Percentiles rank a stretch among this genome's conserved stretches.
phyloP scores from a whole-genome alignment of 768 basidiomycete species.

The Chalciporus chontae region DNA sequence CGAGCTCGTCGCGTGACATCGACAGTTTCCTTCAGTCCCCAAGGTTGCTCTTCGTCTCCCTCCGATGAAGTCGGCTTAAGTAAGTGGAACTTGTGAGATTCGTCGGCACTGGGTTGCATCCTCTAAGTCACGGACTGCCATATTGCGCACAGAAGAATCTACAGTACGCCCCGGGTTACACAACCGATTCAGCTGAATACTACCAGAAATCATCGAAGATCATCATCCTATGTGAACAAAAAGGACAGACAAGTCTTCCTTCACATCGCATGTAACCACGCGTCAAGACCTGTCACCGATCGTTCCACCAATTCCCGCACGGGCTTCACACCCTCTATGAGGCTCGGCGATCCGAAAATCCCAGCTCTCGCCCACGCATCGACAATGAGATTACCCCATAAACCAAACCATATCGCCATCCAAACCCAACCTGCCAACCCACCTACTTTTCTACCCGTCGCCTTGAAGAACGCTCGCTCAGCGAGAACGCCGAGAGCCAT shows the following conservation, averaged over 20 bases:
- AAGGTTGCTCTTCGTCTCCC: no score
- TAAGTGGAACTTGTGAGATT: no score
- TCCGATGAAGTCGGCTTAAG: no score
- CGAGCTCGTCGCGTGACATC: no score
- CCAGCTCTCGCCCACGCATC: slow-evolving; percentile 19
- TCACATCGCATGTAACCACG: slow-evolving; percentile 9
- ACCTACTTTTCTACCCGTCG: slow-evolving; percentile 25
- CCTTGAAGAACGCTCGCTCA: slow-evolving; percentile 32
- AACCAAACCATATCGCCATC: slow-evolving; percentile 26
- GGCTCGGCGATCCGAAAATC: slow-evolving; percentile 1
- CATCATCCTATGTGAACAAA: no score
- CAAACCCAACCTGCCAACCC: slow-evolving; percentile 33
- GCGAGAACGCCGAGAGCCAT: slow-evolving; percentile 48
- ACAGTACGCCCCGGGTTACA: no score
- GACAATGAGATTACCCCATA: slow-evolving; percentile 21
- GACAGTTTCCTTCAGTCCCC: no score
- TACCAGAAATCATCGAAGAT: no score
- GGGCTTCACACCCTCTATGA: not conserved
- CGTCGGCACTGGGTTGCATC: no score
- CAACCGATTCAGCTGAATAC: no score
- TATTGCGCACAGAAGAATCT: no score
- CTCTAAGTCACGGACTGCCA: no score
- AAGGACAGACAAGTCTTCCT: not conserved
- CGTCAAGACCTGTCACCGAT: slow-evolving; percentile 9
- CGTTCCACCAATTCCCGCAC: slow-evolving; percentile 4